A percentile compares a stretch with the other conserved stretches of the same genome.
Evolutionary conservation across 1,139 yeast species (phyloP).

Genomic region (Geotrichum cucujoidarum): DNA sequence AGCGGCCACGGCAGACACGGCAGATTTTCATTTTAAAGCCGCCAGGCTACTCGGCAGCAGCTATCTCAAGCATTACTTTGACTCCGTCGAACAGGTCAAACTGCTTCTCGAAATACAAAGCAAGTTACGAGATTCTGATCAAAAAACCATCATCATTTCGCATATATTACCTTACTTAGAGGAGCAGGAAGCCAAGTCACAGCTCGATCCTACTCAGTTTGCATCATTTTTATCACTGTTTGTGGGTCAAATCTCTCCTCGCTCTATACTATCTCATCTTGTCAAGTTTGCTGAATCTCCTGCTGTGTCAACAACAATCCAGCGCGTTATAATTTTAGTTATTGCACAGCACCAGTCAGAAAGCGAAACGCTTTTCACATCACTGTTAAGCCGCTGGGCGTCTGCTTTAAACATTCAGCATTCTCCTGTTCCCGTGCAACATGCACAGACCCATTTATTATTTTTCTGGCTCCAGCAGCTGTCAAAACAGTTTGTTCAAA

Average conservation of each 20-base stretch:
- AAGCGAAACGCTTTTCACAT: slow-evolving; percentile 19
- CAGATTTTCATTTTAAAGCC: slow-evolving; percentile 7
- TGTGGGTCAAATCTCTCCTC: not conserved
- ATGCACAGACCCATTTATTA: slow-evolving; percentile 29
- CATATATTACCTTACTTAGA: slow-evolving; percentile 14
- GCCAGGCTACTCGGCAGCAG: slow-evolving; percentile 1
- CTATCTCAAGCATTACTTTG: slow-evolving; percentile 3
- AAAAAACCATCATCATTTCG: slow-evolving; percentile 5
- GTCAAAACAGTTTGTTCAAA: slow-evolving; percentile 25
- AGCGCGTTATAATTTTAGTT: slow-evolving; percentile 5
- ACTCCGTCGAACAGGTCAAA: not conserved
- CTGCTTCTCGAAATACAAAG: not conserved
- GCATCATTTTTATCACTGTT: slow-evolving; percentile 1
- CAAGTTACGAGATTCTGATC: slow-evolving; percentile 5
- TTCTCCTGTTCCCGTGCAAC: slow-evolving; percentile 26
- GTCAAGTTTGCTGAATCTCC: slow-evolving; percentile 8
- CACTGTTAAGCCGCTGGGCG: slow-evolving; percentile 27
- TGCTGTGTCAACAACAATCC: not conserved
- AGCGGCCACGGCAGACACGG: not conserved
- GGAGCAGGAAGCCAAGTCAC: not conserved
- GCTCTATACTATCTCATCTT: slow-evolving; percentile 4
- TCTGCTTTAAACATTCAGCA: slow-evolving; percentile 24
- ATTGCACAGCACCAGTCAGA: not conserved
- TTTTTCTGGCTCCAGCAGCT: slow-evolving; percentile 29
- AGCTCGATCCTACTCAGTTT: not conserved